Percentiles rank a stretch among this genome's conserved stretches.
Conservation (phyloP, 768 basidiomycete genomes). For the Suillus bovinus region DNA sequence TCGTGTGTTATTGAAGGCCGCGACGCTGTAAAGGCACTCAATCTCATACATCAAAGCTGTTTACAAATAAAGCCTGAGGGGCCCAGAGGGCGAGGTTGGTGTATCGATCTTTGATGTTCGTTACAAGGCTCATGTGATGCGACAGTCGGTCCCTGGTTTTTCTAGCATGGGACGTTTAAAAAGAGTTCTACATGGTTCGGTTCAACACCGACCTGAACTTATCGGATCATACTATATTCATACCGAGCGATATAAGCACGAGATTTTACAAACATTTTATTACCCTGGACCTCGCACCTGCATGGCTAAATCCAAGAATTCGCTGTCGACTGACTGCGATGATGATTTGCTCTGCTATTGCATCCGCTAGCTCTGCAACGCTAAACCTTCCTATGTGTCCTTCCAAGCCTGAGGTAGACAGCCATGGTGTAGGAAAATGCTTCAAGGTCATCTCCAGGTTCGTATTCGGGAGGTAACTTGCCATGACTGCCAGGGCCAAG, state of each 20-base stretch:
- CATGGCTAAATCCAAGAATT: no score
- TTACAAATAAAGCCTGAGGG: slow-evolving; percentile 55
- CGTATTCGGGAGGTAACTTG: no score
- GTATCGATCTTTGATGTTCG: not conserved
- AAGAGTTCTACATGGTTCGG: slow-evolving; percentile 1
- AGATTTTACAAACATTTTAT: not conserved
- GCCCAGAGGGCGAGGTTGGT: slow-evolving; percentile 7
- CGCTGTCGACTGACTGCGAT: no score
- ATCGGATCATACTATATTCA: not conserved
- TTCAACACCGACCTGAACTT: slow-evolving; percentile 10
- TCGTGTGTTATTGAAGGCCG: slow-evolving; percentile 87
- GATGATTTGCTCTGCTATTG: no score
- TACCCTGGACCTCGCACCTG: not conserved
- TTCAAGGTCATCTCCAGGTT: no score
- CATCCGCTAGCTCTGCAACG: no score
- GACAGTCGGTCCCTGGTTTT: slow-evolving; percentile 16
- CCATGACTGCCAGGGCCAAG: no score
- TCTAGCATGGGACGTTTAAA: not conserved
- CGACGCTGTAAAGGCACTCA: slow-evolving; percentile 90
- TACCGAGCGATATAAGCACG: not conserved
- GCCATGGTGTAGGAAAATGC: no score
- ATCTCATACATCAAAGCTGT: slow-evolving; percentile 92
- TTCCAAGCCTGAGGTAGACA: not conserved
- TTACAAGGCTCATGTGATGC: not conserved
- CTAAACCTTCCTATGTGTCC: not conserved